These are phyloP conservation scores for Thamnidium elegans DNA, from an alignment of 192 early-diverging fungal species.

Conservation along the genomic window DNA sequence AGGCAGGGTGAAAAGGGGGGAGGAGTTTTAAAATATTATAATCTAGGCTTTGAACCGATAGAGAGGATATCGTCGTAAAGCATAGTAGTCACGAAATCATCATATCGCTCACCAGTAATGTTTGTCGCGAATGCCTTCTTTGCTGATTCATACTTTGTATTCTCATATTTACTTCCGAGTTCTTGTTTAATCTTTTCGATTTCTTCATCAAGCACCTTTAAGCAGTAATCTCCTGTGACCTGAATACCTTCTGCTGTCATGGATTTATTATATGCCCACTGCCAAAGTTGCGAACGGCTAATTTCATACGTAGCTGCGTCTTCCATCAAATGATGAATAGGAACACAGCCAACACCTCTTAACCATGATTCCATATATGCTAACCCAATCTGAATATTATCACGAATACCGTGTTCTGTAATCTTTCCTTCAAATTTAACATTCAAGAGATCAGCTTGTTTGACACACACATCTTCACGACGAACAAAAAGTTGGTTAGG, in stretches of 20 bases:
- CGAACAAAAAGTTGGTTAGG: slow-evolving; percentile 92
- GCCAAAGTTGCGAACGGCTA: slow-evolving; percentile 93
- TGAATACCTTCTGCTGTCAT: slow-evolving; percentile 76
- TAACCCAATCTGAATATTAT: slow-evolving; percentile 90
- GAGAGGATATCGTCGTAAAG: slow-evolving; percentile 85
- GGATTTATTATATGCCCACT: slow-evolving; percentile 88
- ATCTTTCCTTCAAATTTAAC: slow-evolving; percentile 66
- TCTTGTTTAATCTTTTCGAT: slow-evolving; percentile 64
- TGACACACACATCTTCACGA: slow-evolving; percentile 86
- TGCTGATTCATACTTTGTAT: slow-evolving; percentile 61
- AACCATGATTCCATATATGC: slow-evolving; percentile 96
- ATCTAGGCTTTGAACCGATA: slow-evolving; percentile 20
- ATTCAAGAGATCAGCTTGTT: slow-evolving; percentile 78
- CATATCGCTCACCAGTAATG: slow-evolving; percentile 80
- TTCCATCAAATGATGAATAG: slow-evolving; percentile 98
- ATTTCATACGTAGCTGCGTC: slow-evolving; percentile 98
- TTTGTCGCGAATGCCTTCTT: slow-evolving; percentile 68
- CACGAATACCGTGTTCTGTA: slow-evolving; percentile 86
- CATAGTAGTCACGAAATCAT: slow-evolving; percentile 90
- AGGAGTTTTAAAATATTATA: slow-evolving; percentile 14
- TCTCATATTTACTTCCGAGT: slow-evolving; percentile 60
- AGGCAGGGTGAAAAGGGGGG: not conserved
- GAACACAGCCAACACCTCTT: slow-evolving; percentile 89
- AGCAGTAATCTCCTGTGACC: slow-evolving; percentile 75
- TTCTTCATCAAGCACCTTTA: slow-evolving; percentile 81